Evolutionary conservation across 306 rosid species (phyloP).

Genomic region (Lathyrus aphaca): DNA sequence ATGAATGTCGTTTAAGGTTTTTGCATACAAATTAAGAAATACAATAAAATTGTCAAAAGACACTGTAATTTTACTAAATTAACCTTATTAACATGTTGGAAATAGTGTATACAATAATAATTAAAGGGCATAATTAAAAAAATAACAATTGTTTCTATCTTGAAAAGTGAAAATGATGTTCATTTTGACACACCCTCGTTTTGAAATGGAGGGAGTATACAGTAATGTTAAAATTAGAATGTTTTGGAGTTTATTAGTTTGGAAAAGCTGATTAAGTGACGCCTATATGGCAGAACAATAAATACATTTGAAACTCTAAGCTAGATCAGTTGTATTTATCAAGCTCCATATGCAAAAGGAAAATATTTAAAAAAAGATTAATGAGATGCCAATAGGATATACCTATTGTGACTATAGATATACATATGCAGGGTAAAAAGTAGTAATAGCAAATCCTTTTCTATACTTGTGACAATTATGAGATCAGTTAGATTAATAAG

Average conservation of each 20-base stretch:
- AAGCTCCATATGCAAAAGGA: background rate
- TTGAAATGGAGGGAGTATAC: background rate
- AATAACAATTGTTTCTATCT: no score
- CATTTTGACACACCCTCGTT: no score
- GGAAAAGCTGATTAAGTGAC: slow-evolving; percentile 7
- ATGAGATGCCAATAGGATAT: background rate
- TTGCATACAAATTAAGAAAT: no score
- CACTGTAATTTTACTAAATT: no score
- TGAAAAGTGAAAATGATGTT: no score
- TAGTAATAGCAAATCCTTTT: background rate
- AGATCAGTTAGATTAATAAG: background rate
- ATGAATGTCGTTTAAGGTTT: no score
- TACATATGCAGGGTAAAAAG: background rate
- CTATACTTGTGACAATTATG: background rate
- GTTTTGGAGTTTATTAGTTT: slow-evolving; percentile 11
- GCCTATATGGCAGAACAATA: slow-evolving; percentile 6
- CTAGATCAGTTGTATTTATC: slow-evolving; percentile 1
- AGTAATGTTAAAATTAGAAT: background rate
- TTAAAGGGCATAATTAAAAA: no score
- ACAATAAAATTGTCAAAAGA: no score
- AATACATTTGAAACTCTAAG: slow-evolving; percentile 23
- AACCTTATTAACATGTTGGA: no score
- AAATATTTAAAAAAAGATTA: background rate
- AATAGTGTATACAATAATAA: no score
- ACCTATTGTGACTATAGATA: background rate